Conservation (phyloP, 768 basidiomycete species). For the Tricholoma bakamatsutake region DNA sequence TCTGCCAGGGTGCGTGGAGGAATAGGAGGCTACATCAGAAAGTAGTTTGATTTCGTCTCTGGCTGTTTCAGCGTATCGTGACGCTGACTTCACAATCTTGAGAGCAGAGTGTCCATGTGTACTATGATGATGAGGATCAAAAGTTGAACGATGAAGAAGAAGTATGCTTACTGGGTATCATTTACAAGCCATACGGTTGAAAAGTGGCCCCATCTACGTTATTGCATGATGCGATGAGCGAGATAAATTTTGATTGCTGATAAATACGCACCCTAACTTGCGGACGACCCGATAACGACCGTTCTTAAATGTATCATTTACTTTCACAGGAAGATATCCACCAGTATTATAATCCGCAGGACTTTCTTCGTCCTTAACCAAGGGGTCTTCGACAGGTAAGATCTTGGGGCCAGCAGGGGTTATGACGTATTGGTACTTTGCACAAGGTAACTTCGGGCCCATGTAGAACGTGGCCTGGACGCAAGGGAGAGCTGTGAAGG, state of each 20-base stretch:
- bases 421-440: constrained; percentile 73
- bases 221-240: constrained; percentile 12
- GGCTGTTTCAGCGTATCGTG: constrained; percentile 94
- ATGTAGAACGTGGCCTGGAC: constrained; percentile 32
- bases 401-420: constrained; percentile 64
- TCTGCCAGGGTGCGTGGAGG: constrained; percentile 73
- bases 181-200: constrained; percentile 92
- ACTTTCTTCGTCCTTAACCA: constrained; percentile 73
- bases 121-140: constrained; percentile 31
- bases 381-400: constrained; percentile 59
- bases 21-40: constrained; percentile 63
- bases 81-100: constrained; percentile 93
- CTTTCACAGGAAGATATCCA: constrained; percentile 75
- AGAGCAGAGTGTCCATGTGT: constrained; percentile 77
- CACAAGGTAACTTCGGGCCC: constrained; percentile 62
- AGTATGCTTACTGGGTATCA: constrained; percentile 55
- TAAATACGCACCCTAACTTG: constrained; percentile 70
- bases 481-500: constrained; percentile 11
- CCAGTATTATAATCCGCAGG: constrained; percentile 81
- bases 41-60: constrained; percentile 94
- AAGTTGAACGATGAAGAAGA: constrained; percentile 11
- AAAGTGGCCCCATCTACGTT: constrained; percentile 84
- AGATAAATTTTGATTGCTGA: constrained; percentile 17
- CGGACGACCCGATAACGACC: constrained; percentile 82
- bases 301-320: constrained; percentile 79